Evolutionary conservation across 306 rosid genomes (phyloP), one percentile per base, ranked within the genome.

Genomic region (Canavalia gladiata): DNA sequence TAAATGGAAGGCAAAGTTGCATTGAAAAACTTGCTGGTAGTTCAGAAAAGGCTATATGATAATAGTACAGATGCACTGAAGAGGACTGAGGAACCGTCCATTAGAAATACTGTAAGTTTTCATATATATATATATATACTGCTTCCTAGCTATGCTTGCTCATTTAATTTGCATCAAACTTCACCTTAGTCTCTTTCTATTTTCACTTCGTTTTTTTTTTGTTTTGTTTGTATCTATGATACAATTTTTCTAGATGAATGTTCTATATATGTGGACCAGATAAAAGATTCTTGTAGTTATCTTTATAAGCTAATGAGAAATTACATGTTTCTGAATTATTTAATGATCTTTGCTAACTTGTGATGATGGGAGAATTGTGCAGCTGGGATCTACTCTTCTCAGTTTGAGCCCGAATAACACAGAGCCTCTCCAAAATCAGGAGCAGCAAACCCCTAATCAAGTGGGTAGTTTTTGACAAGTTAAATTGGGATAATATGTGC

Each of bases 1-100:
- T 47, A 78, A 68, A 86, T 87, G 88, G 86, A 84, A 58, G 78
- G 72, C 25, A 47, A 81, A 57, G 58, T 66, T 81, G 66, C 80
- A 74, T 13, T 69, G 7, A 82, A 58, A 37, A 57, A 82, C 2
- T 75, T 79, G 30, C 59, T 58, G 79, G n/a, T 62, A 74, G 81
- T 25, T 78, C 64, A 78, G 34, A 74, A 69, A 69, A 43, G 18
- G 65, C 68, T 77, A 25, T 71, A 31, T 58, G 82, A 81, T 77
- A n/a, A 37, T 12, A 42, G 7, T 2, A 81, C 49, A 10, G 68
- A 49, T 59, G 62, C 87, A 58, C 37, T 64, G 10, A 46, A 77
- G 13, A 2, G 33, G 65, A 37, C 75, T 10, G 67, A 52, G 56
- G 72, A 86, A 39, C 43, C 58, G 6, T 68, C 82, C 76, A 54